Base-by-base conservation (phyloP, 2,329 filamentous ascomycete genomes). In the Polytolypa hystricis region DNA sequence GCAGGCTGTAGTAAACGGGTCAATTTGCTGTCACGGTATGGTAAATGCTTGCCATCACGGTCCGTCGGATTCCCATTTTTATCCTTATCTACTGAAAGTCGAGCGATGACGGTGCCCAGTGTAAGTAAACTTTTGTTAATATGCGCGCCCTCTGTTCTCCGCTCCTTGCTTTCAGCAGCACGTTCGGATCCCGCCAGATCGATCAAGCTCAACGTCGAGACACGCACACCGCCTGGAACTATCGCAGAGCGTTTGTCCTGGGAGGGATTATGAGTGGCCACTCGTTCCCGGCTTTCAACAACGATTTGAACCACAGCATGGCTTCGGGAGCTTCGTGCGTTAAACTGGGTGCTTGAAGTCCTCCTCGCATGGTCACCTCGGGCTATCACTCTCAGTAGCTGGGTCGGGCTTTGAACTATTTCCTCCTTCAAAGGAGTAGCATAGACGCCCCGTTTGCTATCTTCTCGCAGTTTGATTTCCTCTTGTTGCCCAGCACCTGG, bases 221-320 rank as follows among this genome's bases (percentile, higher is more conserved):
- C 91, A 34, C 91, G 79, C 4, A 98, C 91, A 41, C 91, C 91
- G 34, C 89, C 89, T 1, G 89, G 87, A 15, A 76, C 58, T 30
- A 91, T 67, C 3, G 70, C 79, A 2, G 80, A 73, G 33, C 84
- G 73, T 54, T 84, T 84, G 11, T 79, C 76, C 33, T 65, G 62
- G 6, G 62, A 49, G 15, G 56, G 50, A 4, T 52, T 61, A 5
- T 62, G 60, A 2, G 71, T 69, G 1, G 84, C 77, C 28, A 80
- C 75, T 31, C 91, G 81, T 59, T 95, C 89, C 58, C 91, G 76
- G 55, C 87, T 95, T 59, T 98, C 91, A 9, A 98, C 91, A 2
- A 98, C 89, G 48, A 98, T 98, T 59, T 98, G 91, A 25, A 98
- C 91, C 14, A 98, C 91, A 0, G 91, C 91, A 54, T 98, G 91